Evolutionary conservation across 257 asterid genomes (phyloP), one percentile per base, ranked within the genome.

Genomic region (Striga asiatica): DNA sequence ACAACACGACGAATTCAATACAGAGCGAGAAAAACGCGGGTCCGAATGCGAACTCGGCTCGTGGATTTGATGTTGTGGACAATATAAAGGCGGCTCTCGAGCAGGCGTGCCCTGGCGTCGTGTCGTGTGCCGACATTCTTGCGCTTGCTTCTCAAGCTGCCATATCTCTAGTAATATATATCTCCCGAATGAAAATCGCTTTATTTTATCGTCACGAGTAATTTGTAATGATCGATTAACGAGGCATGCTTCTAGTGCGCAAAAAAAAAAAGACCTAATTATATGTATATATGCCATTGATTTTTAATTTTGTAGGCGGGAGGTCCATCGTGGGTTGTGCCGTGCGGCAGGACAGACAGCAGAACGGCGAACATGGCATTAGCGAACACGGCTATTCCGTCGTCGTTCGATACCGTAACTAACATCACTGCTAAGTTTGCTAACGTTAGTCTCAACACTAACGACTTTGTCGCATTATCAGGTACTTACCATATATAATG

Each of bases 71-170:
- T 29, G 78, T 80, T 6, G 80, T 83, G 37, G 94, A 83, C 69
- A 72, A 70, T 25, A 81, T 78, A 11, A 83, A 83, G 78, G 23
- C 60, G 28, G 82, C 74, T 5, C 58, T 83, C 8, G 89, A 83
- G 60, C 66, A 29, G 37, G 60, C 71, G 12, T 83, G 89, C 12
- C 85, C 80, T 0, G 82, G 80, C 49, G 78, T 73, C 23, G 89
- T 83, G 11, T 83, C 94, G 0, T 80, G 94, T 55, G 94, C 94
- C 0, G 94, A 83, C 54, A 74, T 78, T 32, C 61, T 83, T 9
- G 81, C 89, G 13, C 75, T 83, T 47, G 81, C 89, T 14, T 60
- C 94, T n/a, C 70, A 77, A 70, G 46, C 79, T 9, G 53, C 87
- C 2, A 82, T 82, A 50, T 68, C 73, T 38, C 55, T 77, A 81